A percentile compares a stretch with the other conserved stretches of the same genome.
Conservation (phyloP, 2,329 filamentous ascomycete genomes). For the Nemania sp. region DNA sequence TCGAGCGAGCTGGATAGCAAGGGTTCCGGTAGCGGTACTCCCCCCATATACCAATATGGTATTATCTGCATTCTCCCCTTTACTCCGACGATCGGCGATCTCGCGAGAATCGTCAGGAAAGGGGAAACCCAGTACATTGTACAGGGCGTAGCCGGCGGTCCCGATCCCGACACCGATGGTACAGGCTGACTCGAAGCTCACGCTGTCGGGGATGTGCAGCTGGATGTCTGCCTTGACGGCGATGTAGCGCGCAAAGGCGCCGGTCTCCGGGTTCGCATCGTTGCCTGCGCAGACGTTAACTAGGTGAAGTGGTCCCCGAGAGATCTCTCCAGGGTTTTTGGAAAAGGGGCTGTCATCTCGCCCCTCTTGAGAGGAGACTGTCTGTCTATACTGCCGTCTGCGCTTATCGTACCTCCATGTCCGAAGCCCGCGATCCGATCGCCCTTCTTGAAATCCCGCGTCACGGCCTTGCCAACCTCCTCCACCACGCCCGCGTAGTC, state of each 20-base stretch:
- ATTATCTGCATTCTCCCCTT: not conserved
- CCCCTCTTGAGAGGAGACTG: not conserved
- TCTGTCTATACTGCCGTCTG: not conserved
- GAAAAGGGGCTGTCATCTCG: too few species aligned
- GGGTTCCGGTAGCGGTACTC: slow-evolving; percentile 8
- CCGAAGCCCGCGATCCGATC: slow-evolving; percentile 13
- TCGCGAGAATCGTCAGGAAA: not conserved
- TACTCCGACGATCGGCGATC: too few species aligned
- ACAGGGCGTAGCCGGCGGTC: slow-evolving; percentile 11
- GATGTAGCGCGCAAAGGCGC: slow-evolving; percentile 14
- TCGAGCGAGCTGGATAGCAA: slow-evolving; percentile 10
- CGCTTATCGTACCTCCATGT: slow-evolving; percentile 14
- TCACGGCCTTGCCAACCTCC: slow-evolving; percentile 11
- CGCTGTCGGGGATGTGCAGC: slow-evolving; percentile 1
- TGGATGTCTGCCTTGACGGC: slow-evolving; percentile 13
- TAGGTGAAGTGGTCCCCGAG: not conserved
- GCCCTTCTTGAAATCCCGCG: slow-evolving; percentile 9
- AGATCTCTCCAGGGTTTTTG: too few species aligned
- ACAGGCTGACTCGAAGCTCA: slow-evolving; percentile 16
- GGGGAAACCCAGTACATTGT: slow-evolving; percentile 5
- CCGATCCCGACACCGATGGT: slow-evolving; percentile 8
- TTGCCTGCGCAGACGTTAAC: slow-evolving; percentile 5
- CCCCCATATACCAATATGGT: slow-evolving; percentile 12
- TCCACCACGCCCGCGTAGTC: slow-evolving; percentile 14
- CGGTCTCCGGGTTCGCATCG: slow-evolving; percentile 17